Evolutionary conservation across 192 early-diverging fungal genomes (phyloP).

Genomic region (Ambispora gerdemannii): DNA sequence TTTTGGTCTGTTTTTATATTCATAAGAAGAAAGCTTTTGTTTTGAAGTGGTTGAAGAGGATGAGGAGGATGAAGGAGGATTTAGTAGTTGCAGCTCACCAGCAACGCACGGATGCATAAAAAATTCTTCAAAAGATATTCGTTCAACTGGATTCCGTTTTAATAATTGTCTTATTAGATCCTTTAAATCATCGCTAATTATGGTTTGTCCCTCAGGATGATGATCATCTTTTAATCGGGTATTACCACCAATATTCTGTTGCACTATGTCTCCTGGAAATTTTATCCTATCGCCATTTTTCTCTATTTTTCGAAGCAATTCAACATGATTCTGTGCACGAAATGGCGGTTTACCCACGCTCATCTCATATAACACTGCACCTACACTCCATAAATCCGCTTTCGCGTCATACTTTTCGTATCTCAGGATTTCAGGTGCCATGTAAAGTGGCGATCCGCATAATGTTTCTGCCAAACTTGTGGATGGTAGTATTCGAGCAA

Average conservation of each 20-base stretch:
- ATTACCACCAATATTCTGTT: slow-evolving; percentile 18
- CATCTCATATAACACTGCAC: slow-evolving; percentile 94
- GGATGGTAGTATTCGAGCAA: slow-evolving; percentile 83
- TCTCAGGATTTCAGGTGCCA: slow-evolving; percentile 85
- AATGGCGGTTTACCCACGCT: slow-evolving; percentile 87
- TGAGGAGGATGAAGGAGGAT: slow-evolving; percentile 29
- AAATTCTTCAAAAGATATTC: slow-evolving; percentile 93
- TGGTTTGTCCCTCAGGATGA: slow-evolving; percentile 23
- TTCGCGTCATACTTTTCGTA: slow-evolving; percentile 94
- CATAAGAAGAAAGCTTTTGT: not conserved
- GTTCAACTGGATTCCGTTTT: slow-evolving; percentile 80
- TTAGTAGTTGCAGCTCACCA: slow-evolving; percentile 29
- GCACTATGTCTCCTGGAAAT: slow-evolving; percentile 71
- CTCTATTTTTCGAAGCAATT: slow-evolving; percentile 89
- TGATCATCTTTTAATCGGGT: slow-evolving; percentile 20
- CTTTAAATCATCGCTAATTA: slow-evolving; percentile 70
- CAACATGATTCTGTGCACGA: slow-evolving; percentile 89
- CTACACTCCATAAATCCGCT: slow-evolving; percentile 96
- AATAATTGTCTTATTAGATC: slow-evolving; percentile 80
- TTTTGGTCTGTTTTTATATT: not conserved
- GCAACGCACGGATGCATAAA: slow-evolving; percentile 77
- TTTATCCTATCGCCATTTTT: slow-evolving; percentile 74
- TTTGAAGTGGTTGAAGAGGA: not conserved
- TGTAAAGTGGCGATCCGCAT: slow-evolving; percentile 96
- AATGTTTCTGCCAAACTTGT: slow-evolving; percentile 90